Evolutionary conservation across 2,329 filamentous ascomycete genomes (phyloP).

Genomic region (Ploettnerulaceae sp.): DNA sequence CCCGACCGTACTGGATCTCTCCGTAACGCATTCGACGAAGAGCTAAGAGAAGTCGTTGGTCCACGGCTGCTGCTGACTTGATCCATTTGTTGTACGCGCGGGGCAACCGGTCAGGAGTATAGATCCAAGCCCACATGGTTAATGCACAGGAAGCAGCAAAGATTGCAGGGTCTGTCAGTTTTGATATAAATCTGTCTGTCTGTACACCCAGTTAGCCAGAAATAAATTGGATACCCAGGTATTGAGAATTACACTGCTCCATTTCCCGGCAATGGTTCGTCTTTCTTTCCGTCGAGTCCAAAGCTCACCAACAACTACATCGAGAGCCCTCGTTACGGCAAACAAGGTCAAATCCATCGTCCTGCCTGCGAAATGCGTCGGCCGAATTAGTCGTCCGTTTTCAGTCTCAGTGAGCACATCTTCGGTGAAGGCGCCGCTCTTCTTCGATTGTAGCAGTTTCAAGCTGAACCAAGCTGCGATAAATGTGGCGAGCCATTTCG

Average conservation of each 20-base stretch:
- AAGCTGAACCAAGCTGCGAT: slow-evolving; percentile 54
- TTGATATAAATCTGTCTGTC: slow-evolving; percentile 36
- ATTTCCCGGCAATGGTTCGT: slow-evolving; percentile 41
- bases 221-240: background rate
- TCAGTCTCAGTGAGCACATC: slow-evolving; percentile 32
- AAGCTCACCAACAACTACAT: slow-evolving; percentile 61
- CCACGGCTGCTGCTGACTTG: slow-evolving; percentile 67
- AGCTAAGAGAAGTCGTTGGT: slow-evolving; percentile 67
- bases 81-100: slow-evolving; percentile 79
- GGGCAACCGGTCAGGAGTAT: slow-evolving; percentile 65
- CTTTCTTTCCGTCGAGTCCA: slow-evolving; percentile 52
- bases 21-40: slow-evolving; percentile 62
- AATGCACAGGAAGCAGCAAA: slow-evolving; percentile 69
- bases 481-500: slow-evolving; percentile 54
- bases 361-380: slow-evolving; percentile 52
- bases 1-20: slow-evolving; percentile 64
- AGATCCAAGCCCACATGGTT: slow-evolving; percentile 91
- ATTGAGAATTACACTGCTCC: slow-evolving; percentile 41
- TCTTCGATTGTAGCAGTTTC: slow-evolving; percentile 52
- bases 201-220: slow-evolving; percentile 11
- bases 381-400: slow-evolving; percentile 26
- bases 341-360: slow-evolving; percentile 84
- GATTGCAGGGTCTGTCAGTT: slow-evolving; percentile 58
- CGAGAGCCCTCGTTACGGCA: slow-evolving; percentile 64
- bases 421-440: slow-evolving; percentile 40